A percentile compares a stretch with the other conserved stretches of the same genome.
Conservation (phyloP, 345 rosid species). For the Lumnitzera littorea region DNA sequence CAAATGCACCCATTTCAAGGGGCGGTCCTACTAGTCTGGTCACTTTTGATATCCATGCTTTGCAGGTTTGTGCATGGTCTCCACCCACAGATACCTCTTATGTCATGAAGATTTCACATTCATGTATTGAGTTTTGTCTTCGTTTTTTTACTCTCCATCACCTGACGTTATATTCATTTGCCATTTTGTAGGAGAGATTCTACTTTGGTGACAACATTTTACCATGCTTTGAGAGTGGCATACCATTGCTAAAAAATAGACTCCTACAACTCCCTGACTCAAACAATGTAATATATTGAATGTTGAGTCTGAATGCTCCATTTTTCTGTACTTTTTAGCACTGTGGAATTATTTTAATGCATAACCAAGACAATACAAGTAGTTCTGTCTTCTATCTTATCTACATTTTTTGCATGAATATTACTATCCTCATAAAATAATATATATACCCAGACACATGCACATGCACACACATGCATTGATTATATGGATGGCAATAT, state of each 20-base stretch:
- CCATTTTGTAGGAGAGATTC: conserved; percentile 70
- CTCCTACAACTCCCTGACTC: conserved; percentile 88
- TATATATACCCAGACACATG: no score
- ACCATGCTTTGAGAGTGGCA: conserved; percentile 94
- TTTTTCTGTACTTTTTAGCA: no score
- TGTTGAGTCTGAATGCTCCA: no score
- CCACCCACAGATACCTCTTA: no score
- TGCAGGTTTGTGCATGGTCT: conserved; percentile 48
- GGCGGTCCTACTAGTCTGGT: conserved; percentile 97
- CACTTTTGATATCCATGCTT: conserved; percentile 94
- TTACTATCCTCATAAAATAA: no score
- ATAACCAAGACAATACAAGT: no score
- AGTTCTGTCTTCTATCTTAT: no score
- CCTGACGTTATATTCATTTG: background rate
- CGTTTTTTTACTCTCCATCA: background rate
- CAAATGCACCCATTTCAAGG: conserved; percentile 73
- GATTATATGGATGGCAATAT: no score
- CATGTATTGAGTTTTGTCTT: background rate
- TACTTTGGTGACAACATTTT: conserved; percentile 90
- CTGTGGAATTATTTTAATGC: no score
- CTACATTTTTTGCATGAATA: no score
- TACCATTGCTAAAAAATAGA: conserved; percentile 81
- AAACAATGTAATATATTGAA: conserved; percentile 55
- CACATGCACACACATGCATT: no score
- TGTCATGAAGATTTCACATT: no score